phyloP scores from a whole-genome alignment of 1,139 yeast genomes.

The Kodamaea alishanica region DNA sequence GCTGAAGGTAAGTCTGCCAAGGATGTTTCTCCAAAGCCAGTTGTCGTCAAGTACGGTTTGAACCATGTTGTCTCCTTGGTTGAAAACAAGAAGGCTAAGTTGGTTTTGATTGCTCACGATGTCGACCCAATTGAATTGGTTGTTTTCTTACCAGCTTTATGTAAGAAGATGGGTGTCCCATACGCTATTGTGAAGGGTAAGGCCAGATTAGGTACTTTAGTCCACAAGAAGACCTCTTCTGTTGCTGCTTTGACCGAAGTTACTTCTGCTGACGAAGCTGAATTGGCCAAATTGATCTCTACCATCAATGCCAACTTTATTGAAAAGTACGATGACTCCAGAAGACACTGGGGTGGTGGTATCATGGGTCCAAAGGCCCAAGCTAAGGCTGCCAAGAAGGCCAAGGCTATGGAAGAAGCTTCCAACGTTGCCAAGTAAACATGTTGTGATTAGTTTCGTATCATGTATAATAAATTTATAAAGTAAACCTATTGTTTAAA shows the following conservation, averaged over 20 bases:
- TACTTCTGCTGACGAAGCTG: conserved; percentile 88
- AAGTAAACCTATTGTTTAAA: too few relatives aligned
- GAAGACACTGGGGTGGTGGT: conserved; percentile 99
- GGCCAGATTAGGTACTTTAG: conserved; percentile 97
- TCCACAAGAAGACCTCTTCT: conserved; percentile 94
- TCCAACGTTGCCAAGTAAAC: conserved; percentile 10
- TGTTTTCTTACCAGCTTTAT: conserved; percentile 93
- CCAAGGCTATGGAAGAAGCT: conserved; percentile 35
- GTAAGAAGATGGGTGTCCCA: conserved; percentile 99
- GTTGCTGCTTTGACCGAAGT: conserved; percentile 98
- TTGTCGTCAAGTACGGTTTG: conserved; percentile 93
- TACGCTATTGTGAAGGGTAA: conserved; percentile 98
- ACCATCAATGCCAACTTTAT: conserved; percentile 89
- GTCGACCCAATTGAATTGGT: conserved; percentile 99
- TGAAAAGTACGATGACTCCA: conserved; percentile 90
- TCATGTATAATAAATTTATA: too few relatives aligned
- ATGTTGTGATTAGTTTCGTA: not conserved
- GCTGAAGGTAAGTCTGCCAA: conserved; percentile 96
- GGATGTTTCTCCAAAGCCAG: conserved; percentile 95
- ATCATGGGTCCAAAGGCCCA: conserved; percentile 90
- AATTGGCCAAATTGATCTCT: conserved; percentile 85
- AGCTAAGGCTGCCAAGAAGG: conserved; percentile 56
- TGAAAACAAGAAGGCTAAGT: conserved; percentile 97
- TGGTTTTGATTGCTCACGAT: conserved; percentile 95
- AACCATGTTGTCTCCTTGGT: conserved; percentile 96